Evolutionary conservation across 164 flowering plant species (phyloP).

Genomic region (Malania oleifera): DNA sequence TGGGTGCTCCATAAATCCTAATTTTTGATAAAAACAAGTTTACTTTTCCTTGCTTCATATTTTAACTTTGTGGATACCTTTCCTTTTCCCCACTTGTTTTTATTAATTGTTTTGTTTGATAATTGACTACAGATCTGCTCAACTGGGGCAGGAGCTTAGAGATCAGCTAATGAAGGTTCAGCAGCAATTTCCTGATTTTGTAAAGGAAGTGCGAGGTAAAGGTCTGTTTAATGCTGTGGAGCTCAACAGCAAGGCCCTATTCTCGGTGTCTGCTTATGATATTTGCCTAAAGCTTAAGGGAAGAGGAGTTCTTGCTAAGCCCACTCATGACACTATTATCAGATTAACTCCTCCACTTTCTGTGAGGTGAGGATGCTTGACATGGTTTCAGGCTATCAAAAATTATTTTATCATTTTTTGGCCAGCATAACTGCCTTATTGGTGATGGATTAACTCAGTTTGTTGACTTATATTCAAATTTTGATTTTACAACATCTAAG

Average conservation of each 20-base stretch:
- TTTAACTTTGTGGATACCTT: too few relatives aligned
- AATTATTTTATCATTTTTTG: background rate
- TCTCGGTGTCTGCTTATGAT: slow-evolving; percentile 81
- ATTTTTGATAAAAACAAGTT: too few relatives aligned
- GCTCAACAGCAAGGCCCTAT: slow-evolving; percentile 53
- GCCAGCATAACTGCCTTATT: background rate
- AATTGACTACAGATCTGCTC: slow-evolving; percentile 51
- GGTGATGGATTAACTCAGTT: background rate
- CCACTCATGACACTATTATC: slow-evolving; percentile 83
- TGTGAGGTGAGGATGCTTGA: slow-evolving; percentile 49
- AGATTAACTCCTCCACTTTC: slow-evolving; percentile 94
- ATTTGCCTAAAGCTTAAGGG: slow-evolving; percentile 83
- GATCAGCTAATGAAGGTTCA: slow-evolving; percentile 51
- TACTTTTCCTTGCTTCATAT: too few relatives aligned
- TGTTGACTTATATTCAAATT: background rate
- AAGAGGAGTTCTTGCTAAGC: slow-evolving; percentile 95
- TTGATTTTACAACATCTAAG: background rate
- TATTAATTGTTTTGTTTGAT: background rate
- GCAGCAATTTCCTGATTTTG: slow-evolving; percentile 54
- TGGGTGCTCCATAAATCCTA: too few relatives aligned
- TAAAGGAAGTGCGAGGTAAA: slow-evolving; percentile 87
- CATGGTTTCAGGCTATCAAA: background rate
- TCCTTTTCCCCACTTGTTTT: too few relatives aligned
- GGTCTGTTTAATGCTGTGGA: slow-evolving; percentile 94
- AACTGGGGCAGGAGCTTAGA: slow-evolving; percentile 72